These are phyloP conservation scores for Eremochloa ophiuroides DNA, from an alignment of 176 grass and related monocot species.

Conservation along the genomic window DNA sequence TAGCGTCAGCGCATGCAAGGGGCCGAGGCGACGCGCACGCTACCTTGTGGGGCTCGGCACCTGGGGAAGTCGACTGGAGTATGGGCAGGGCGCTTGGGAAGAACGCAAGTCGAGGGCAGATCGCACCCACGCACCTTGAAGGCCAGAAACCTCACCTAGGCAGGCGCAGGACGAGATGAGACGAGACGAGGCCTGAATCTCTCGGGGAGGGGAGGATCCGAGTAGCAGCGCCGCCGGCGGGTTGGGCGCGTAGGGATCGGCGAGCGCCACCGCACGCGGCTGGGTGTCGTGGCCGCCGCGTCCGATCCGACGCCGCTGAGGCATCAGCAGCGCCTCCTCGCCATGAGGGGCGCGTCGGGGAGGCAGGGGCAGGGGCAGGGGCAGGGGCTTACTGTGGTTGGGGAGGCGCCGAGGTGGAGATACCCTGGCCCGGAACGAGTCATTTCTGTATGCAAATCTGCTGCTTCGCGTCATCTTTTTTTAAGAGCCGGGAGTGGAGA, in stretches of 20 bases:
- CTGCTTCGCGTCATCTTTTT: conserved; percentile 6
- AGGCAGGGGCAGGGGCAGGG: not conserved
- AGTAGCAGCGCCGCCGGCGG: not conserved
- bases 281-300: conserved; percentile 7
- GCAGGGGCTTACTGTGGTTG: not conserved
- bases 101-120: not conserved
- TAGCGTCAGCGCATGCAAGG: not conserved
- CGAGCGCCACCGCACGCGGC: not conserved
- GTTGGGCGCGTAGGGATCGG: not conserved
- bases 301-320: conserved; percentile 4
- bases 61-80: not conserved
- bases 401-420: no score
- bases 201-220: not conserved
- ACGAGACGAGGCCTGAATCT: not conserved
- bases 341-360: not conserved
- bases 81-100: not conserved
- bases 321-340: conserved; percentile 9
- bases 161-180: no score
- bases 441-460: not conserved
- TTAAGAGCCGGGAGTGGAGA: not conserved
- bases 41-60: not conserved
- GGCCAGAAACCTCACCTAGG: not conserved
- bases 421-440: not conserved
- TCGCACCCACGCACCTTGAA: not conserved
- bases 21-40: not conserved